Conservation (phyloP, 2,329 filamentous ascomycete species). For the Phialocephala sp. region DNA sequence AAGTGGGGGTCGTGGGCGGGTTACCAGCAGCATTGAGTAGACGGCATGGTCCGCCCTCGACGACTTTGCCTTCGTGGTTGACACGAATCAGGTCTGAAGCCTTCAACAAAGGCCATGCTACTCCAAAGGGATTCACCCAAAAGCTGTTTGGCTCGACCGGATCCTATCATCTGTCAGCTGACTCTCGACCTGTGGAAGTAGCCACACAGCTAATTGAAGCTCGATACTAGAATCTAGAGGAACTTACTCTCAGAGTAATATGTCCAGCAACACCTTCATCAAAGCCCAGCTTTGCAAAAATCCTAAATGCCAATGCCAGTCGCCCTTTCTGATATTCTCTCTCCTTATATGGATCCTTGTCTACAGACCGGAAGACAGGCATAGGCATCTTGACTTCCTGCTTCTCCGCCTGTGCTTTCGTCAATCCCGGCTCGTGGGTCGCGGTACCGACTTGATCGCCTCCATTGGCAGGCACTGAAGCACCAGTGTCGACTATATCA, state of each 20-base stretch:
- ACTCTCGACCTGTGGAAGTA: neutral
- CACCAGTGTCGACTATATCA: constrained; percentile 21
- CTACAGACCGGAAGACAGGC: constrained; percentile 25
- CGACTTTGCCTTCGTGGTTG: constrained; percentile 62
- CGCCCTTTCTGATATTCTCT: constrained; percentile 48
- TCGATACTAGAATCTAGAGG: neutral
- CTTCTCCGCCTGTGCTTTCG: constrained; percentile 26
- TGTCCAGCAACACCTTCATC: constrained; percentile 54
- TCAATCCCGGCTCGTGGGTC: constrained; percentile 34
- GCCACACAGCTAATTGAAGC: neutral
- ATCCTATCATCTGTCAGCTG: constrained; percentile 35
- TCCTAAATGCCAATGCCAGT: constrained; percentile 53
- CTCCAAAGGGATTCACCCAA: constrained; percentile 45
- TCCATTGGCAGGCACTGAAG: constrained; percentile 19
- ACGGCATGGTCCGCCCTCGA: constrained; percentile 60
- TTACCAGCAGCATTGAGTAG: constrained; percentile 42
- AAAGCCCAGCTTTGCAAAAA: constrained; percentile 54
- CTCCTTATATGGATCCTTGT: constrained; percentile 44
- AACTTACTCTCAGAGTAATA: constrained; percentile 47
- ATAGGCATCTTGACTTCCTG: constrained; percentile 15
- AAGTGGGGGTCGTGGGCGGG: neutral
- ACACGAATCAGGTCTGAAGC: constrained; percentile 72
- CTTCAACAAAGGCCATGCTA: constrained; percentile 54
- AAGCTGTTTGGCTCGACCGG: constrained; percentile 43
- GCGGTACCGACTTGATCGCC: constrained; percentile 19